Base-by-base conservation (phyloP, 148 eudicot genomes). In the Amaranthus cruentus region DNA sequence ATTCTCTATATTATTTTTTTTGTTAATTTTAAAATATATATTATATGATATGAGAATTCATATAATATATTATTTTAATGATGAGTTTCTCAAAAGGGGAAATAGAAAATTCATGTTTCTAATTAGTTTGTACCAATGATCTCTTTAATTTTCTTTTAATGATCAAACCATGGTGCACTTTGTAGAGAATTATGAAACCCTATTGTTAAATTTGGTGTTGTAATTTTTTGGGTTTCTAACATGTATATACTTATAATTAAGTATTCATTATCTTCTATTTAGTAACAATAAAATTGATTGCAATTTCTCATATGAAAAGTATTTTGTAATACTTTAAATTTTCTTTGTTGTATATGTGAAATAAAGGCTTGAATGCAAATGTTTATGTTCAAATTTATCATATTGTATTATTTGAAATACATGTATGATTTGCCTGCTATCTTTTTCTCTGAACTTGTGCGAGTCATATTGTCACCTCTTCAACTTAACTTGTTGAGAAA, bases 151-250 rank as follows among this genome's bases (percentile, higher is more conserved):
- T 67, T 21, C 14, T 5, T 38, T 42, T 48, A 6, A 13, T 18
- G 44, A 60, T 60, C 44, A 28, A 60, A 9, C 6, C 28, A 18
- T 8, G n/a, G 61, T 69, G 60, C 62, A 53, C n/a, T 52, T 69
- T 69, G 79, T 76, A 76, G 62, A 76, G 73, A 61, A 14, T 42
- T 73, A 67, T 56, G 10, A 47, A 60, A 67, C 44, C 51, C 15
- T 48, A 28, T 47, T 55, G 9, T 55, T 12, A 47, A 60, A 48
- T 21, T 72, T 48, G 65, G 69, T 47, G 21, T 4, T 55, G 57
- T 51, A 50, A 57, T 58, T 14, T 38, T 59, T 60, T 15, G n/a
- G 55, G 68, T 69, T 75, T 12, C 14, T n/a, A 68, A 50, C 68
- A 60, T 76, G 78, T 76, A 76, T 21, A 76, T 56, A 18, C 38